Evolutionary conservation across 768 basidiomycete genomes (phyloP).

Genomic region (Bullera alba): DNA sequence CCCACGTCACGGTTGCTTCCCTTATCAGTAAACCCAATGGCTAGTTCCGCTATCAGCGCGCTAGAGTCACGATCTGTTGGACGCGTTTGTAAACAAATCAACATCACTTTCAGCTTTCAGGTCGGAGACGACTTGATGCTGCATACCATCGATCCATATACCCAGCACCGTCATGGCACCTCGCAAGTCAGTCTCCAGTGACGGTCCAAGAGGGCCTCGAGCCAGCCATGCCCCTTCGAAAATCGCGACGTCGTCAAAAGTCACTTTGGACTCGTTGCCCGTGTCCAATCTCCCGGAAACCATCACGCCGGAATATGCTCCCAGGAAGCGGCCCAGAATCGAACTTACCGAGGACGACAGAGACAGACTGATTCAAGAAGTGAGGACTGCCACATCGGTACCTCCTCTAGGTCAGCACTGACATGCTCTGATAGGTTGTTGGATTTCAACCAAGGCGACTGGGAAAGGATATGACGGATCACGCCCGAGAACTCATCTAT

Average conservation of each 20-base stretch:
- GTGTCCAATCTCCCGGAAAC: constrained; percentile 16
- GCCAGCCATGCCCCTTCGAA: not conserved
- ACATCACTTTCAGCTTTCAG: too few relatives aligned
- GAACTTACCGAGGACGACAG: constrained; percentile 26
- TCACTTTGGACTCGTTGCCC: constrained; percentile 14
- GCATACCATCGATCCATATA: too few relatives aligned
- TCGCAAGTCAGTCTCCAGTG: constrained; percentile 13
- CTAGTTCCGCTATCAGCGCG: too few relatives aligned
- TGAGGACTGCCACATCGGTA: too few relatives aligned
- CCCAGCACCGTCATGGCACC: constrained; percentile 14
- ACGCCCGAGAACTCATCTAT: constrained; percentile 68
- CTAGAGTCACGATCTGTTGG: too few relatives aligned
- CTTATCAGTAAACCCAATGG: too few relatives aligned
- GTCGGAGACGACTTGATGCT: too few relatives aligned
- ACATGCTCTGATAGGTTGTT: constrained; percentile 52
- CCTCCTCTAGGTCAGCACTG: not conserved
- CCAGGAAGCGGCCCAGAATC: not conserved
- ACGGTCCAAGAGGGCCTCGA: not conserved
- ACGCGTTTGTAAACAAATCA: not conserved
- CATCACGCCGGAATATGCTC: constrained; percentile 29
- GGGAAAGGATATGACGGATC: constrained; percentile 79
- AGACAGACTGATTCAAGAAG: constrained; percentile 33
- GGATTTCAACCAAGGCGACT: constrained; percentile 78
- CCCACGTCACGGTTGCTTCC: too few relatives aligned
- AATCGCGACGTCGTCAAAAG: constrained; percentile 15